Base-by-base conservation (phyloP, 2,329 filamentous ascomycete species). In the Pseudogymnoascus verrucosus region DNA sequence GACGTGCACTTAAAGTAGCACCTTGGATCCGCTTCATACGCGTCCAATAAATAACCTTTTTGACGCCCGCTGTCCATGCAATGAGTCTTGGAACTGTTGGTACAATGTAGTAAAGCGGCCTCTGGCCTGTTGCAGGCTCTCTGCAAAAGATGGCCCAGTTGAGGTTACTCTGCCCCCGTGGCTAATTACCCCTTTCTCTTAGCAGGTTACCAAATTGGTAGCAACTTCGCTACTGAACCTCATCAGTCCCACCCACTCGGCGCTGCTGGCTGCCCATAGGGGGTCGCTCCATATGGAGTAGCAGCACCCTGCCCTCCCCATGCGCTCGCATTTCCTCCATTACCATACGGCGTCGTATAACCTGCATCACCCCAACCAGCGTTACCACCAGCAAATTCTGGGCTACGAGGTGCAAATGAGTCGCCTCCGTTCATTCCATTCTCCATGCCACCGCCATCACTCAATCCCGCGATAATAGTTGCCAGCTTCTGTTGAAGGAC, bases 401-500 rank as follows among this genome's bases (percentile, higher is more conserved):
- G 88, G 71, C 86, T 89, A 66, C 85, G 82, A 2, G 85, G 85
- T 1, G 85, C 88, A 68, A 84, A 84, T 64, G 82, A 82, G 60
- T 73, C 75, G 42, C 73, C 74, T 59, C 72, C 75, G 62, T 76
- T 74, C 26, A 73, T 72, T 66, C 82, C 84, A 67, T 81, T 76
- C 47, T 75, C 81, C 65, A 85, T 84, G 39, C 80, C 81, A 61
- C 84, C 82, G 57, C 77, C 78, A 75, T 66, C 84, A 83, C 62
- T 82, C 81, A 68, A 89, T 76, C 85, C 83, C 65, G 84, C 80
- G 65, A 96, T 88, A 40, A 97, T 84, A 3, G 82, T 83, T 2
- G 93, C 95, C 37, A 99, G 84, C 78, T 99, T 99, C 69, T 89
- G 85, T 75, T 98, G 95, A 63, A 99, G 80, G 28, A 91, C 89